Evolutionary conservation across 352 stramenopile species (phyloP).

Genomic region (Globisporangium spiculum): DNA sequence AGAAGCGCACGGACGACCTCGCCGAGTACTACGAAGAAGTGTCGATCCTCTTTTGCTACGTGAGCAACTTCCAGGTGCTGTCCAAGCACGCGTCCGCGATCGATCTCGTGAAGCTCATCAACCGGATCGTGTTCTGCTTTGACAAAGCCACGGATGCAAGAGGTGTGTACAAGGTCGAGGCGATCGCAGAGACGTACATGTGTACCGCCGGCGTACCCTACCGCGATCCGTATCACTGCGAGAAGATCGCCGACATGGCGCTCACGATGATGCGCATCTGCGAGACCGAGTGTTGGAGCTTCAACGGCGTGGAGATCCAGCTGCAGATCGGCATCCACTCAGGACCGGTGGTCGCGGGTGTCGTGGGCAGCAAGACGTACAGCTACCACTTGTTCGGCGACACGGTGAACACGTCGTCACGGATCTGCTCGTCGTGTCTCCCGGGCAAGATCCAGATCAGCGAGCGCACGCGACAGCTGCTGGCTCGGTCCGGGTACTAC

Average conservation of each 20-base stretch:
- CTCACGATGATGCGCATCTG: conserved; percentile 69
- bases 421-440: conserved; percentile 71
- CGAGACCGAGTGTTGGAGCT: conserved; percentile 67
- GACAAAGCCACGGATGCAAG: conserved; percentile 70
- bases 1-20: conserved; percentile 59
- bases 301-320: conserved; percentile 70
- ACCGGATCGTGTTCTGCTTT: conserved; percentile 86
- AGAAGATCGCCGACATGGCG: conserved; percentile 78
- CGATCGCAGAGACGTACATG: conserved; percentile 87
- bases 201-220: conserved; percentile 58
- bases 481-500: conserved; percentile 45
- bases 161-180: conserved; percentile 86
- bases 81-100: conserved; percentile 64
- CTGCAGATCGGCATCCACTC: conserved; percentile 85
- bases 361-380: conserved; percentile 79
- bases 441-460: conserved; percentile 72
- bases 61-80: conserved; percentile 77
- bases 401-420: conserved; percentile 79
- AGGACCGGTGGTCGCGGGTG: conserved; percentile 71
- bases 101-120: conserved; percentile 82
- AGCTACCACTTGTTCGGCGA: conserved; percentile 87
- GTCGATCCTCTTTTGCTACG: conserved; percentile 81
- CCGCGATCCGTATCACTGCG: conserved; percentile 63
- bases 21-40: conserved; percentile 78
- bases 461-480: conserved; percentile 44